These are phyloP conservation scores for Naganishia friedmannii DNA, from an alignment of 768 basidiomycete species.

Conservation along the genomic window DNA sequence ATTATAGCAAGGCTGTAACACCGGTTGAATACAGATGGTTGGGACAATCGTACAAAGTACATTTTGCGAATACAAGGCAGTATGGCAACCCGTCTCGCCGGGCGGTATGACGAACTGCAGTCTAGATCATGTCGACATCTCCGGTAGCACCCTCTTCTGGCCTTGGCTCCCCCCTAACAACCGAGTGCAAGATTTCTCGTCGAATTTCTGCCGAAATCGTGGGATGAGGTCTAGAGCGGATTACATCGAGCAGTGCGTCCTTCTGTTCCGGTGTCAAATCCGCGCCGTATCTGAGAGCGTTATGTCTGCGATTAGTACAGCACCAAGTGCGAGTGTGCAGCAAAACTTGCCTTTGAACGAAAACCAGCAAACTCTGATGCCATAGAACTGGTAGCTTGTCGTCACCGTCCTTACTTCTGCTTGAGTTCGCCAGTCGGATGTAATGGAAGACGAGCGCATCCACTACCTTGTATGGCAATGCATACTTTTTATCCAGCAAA, in stretches of 20 bases:
- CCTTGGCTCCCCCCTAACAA: constrained; percentile 76
- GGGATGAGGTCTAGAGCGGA: constrained; percentile 77
- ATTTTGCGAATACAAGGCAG: neutral
- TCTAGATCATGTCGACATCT: constrained; percentile 45
- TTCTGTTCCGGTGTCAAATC: constrained; percentile 97
- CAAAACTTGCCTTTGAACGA: constrained; percentile 72
- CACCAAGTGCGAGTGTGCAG: neutral
- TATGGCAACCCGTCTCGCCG: neutral
- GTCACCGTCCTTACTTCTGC: constrained; percentile 62
- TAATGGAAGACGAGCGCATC: constrained; percentile 98
- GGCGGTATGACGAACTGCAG: neutral
- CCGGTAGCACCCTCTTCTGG: constrained; percentile 59
- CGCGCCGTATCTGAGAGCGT: constrained; percentile 69
- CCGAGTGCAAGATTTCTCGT: constrained; percentile 80
- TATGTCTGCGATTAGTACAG: neutral
- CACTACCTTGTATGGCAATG: constrained; percentile 94
- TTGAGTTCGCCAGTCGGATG: constrained; percentile 87
- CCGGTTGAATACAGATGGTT: neutral
- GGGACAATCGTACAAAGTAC: neutral
- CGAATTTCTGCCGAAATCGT: constrained; percentile 87
- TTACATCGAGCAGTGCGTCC: constrained; percentile 89
- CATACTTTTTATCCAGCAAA: constrained; percentile 94
- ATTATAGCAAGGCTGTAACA: neutral
- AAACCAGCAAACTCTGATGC: constrained; percentile 94
- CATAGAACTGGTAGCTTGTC: constrained; percentile 92